Evolutionary conservation across 169 alveolate species (phyloP).

Genomic region (Eimeria necatrix): DNA sequence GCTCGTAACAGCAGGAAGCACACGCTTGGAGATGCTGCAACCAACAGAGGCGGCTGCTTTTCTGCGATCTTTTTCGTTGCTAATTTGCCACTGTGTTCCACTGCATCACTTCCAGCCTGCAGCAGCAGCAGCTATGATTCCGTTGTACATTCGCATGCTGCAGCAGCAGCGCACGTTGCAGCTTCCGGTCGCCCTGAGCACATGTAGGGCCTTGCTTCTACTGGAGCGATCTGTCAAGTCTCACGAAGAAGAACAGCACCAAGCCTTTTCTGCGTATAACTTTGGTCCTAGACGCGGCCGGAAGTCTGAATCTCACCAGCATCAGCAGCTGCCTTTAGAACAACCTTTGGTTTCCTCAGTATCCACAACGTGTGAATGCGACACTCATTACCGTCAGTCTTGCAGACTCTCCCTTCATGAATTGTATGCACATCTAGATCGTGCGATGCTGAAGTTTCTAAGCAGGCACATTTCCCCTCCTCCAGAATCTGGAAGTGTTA

Average conservation of each 20-base stretch:
- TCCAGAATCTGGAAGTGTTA: not conserved
- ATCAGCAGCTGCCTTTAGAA: not conserved
- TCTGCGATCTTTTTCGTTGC: not conserved
- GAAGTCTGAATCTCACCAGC: conserved; percentile 5
- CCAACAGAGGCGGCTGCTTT: conserved; percentile 64
- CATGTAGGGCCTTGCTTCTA: conserved; percentile 35
- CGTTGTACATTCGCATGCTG: conserved; percentile 32
- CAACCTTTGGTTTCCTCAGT: not conserved
- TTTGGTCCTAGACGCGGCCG: not conserved
- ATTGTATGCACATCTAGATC: conserved; percentile 40
- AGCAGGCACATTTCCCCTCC: not conserved
- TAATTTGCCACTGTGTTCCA: conserved; percentile 14
- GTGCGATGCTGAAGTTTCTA: conserved; percentile 24
- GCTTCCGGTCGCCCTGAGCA: conserved; percentile 31
- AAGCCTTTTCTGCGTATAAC: not conserved
- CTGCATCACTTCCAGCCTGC: conserved; percentile 39
- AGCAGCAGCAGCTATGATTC: conserved; percentile 45
- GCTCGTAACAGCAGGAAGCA: conserved; percentile 26
- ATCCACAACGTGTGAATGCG: not conserved
- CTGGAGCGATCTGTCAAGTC: not conserved
- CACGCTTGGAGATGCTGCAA: conserved; percentile 34
- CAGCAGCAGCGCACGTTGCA: conserved; percentile 63
- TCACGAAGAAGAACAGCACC: conserved; percentile 26
- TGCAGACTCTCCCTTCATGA: not conserved
- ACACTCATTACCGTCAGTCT: not conserved